Evolutionary conservation across 805 yeast genomes (phyloP).

Genomic region (Teunomyces aglyptinius): DNA sequence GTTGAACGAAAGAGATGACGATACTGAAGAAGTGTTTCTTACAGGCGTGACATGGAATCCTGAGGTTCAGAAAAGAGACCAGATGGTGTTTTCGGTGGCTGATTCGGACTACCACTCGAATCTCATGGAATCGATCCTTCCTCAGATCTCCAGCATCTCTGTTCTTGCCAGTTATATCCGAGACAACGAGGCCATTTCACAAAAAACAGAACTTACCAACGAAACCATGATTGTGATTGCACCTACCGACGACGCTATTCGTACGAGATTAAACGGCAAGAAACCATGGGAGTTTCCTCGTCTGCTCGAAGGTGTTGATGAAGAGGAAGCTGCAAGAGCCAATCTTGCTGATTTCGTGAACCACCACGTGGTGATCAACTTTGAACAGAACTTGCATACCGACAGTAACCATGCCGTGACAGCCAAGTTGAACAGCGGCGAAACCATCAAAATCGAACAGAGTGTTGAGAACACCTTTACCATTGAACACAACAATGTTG

Average conservation of each 20-base stretch:
- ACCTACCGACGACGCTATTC: slow-evolving; percentile 61
- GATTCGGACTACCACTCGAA: slow-evolving; percentile 14
- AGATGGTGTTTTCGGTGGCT: slow-evolving; percentile 14
- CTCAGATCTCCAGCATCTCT: slow-evolving; percentile 42
- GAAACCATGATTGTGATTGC: slow-evolving; percentile 59
- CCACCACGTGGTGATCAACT: slow-evolving; percentile 53
- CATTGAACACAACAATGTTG: slow-evolving; percentile 17
- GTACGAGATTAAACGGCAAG: slow-evolving; percentile 40
- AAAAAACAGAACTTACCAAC: slow-evolving; percentile 45
- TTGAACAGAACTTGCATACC: slow-evolving; percentile 18
- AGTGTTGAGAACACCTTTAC: slow-evolving; percentile 7
- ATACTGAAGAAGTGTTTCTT: not conserved
- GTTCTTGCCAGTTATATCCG: slow-evolving; percentile 72
- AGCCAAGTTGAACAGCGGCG: slow-evolving; percentile 20
- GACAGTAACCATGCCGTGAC: slow-evolving; percentile 13
- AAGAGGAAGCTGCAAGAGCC: slow-evolving; percentile 47
- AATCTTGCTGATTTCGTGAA: slow-evolving; percentile 60
- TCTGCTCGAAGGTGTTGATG: slow-evolving; percentile 36
- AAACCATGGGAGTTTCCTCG: slow-evolving; percentile 87
- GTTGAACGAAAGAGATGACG: not conserved
- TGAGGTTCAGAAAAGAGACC: slow-evolving; percentile 2
- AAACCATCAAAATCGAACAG: slow-evolving; percentile 20
- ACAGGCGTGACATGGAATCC: too few species aligned
- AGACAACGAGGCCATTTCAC: slow-evolving; percentile 51
- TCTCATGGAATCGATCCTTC: slow-evolving; percentile 35